Percentiles rank a stretch among this genome's conserved stretches.
phyloP scores from a whole-genome alignment of 2,329 filamentous ascomycete species.

The Davidsoniella neocaledoniae region DNA sequence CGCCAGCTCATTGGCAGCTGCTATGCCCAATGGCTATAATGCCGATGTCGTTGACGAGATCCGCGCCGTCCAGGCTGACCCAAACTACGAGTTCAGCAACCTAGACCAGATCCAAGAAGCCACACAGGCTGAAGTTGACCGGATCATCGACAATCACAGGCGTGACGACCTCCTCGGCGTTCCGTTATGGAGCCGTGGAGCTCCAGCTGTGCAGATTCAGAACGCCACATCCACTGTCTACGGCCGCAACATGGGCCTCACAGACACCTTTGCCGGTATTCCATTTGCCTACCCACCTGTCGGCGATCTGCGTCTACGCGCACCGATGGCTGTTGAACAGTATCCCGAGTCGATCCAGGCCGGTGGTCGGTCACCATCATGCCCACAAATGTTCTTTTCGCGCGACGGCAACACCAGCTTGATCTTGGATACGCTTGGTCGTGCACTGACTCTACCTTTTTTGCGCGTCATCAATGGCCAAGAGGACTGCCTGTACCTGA shows the following conservation, averaged over 20 bases:
- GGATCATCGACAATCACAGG: slow-evolving; percentile 1
- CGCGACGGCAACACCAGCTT: slow-evolving; percentile 19
- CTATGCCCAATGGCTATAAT: background rate
- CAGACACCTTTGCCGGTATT: slow-evolving; percentile 46
- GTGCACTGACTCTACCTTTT: slow-evolving; percentile 26
- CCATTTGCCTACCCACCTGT: slow-evolving; percentile 46
- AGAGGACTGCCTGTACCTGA: slow-evolving; percentile 36
- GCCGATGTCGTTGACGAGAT: slow-evolving; percentile 1
- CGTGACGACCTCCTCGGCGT: slow-evolving; percentile 4
- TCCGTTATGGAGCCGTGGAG: slow-evolving; percentile 2
- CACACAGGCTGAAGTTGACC: background rate
- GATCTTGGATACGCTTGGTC: slow-evolving; percentile 22
- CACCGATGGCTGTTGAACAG: slow-evolving; percentile 34
- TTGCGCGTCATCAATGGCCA: slow-evolving; percentile 26
- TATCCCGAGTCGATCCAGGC: slow-evolving; percentile 35
- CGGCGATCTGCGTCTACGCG: slow-evolving; percentile 39
- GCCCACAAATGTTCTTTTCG: slow-evolving; percentile 42
- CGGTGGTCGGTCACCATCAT: slow-evolving; percentile 30
- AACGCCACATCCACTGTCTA: slow-evolving; percentile 12
- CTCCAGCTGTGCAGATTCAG: background rate
- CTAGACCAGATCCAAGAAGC: background rate
- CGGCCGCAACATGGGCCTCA: slow-evolving; percentile 15
- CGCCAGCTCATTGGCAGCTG: background rate
- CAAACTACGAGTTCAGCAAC: background rate
- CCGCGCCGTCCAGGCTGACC: slow-evolving; percentile 1